A percentile compares a stretch with the other conserved stretches of the same genome.
Conservation (phyloP, 2,329 filamentous ascomycete species). For the Leptographium flavum region DNA sequence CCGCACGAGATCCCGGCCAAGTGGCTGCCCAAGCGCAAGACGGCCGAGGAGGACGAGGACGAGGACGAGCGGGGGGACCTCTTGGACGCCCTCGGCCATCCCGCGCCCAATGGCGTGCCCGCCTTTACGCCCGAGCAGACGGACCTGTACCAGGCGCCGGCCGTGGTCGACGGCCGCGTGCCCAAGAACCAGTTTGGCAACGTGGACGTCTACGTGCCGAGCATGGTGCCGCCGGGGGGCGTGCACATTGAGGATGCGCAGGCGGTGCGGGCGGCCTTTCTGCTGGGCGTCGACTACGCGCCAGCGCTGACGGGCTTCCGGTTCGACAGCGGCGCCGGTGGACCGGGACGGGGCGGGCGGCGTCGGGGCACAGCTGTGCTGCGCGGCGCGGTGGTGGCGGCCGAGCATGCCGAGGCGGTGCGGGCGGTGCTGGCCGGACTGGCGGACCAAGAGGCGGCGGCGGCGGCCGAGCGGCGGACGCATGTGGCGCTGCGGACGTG, state of each 20-base stretch:
- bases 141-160: conserved; percentile 58
- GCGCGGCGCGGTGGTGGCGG: conserved; percentile 62
- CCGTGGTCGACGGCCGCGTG: conserved; percentile 59
- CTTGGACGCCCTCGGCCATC: conserved; percentile 19
- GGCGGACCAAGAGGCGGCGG: conserved; percentile 47
- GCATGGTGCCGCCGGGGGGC: conserved; percentile 77
- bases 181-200: conserved; percentile 92
- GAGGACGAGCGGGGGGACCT: conserved; percentile 3
- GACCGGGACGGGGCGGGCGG: too few relatives aligned
- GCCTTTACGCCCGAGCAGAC: conserved; percentile 53
- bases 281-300: conserved; percentile 72
- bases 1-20: conserved; percentile 71
- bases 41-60: conserved; percentile 14
- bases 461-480: conserved; percentile 48
- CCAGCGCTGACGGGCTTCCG: conserved; percentile 83
- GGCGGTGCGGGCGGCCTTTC: conserved; percentile 55
- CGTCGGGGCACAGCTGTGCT: conserved; percentile 75
- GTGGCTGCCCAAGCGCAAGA: conserved; percentile 38
- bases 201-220: conserved; percentile 81
- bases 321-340: conserved; percentile 54
- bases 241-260: conserved; percentile 50
- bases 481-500: conserved; percentile 51
- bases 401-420: conserved; percentile 58
- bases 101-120: conserved; percentile 31
- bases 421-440: conserved; percentile 54